Base-by-base conservation (phyloP, 208 protist genomes). In the Tetramitus jugosus region DNA sequence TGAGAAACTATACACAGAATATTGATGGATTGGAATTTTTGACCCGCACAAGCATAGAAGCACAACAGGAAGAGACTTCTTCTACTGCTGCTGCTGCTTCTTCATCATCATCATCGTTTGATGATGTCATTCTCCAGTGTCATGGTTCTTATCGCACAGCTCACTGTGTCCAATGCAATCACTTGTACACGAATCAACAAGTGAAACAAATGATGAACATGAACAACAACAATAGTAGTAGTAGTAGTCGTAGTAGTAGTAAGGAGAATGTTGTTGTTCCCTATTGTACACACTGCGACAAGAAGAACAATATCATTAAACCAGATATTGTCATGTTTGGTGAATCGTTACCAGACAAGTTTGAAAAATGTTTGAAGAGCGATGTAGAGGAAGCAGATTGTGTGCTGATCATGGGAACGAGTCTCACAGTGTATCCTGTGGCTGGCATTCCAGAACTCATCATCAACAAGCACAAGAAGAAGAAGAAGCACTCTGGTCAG, bases 241-340 rank as follows among this genome's bases (percentile, higher is more conserved):
- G 3, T 14, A n/a, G 39, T 3, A 26, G n/a, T 6, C 31, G 20
- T 13, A 35, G 33, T 71, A 33, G 13, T n/a, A n/a, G n/a, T n/a
- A n/a, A n/a, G n/a, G n/a, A n/a, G n/a, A n/a, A n/a, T n/a, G n/a
- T n/a, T n/a, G n/a, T n/a, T n/a, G n/a, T n/a, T n/a, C n/a, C n/a
- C n/a, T n/a, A n/a, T n/a, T n/a, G n/a, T n/a, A n/a, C 45, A 43
- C 13, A 29, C 0, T 90, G 88, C 60, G 8, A 33, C 26, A 13
- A 60, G 33, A 79, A 76, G 33, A 84, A 82, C 10, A 87, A 87
- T 1, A 78, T 97, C 26, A 84, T 97, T 4, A 98, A 98, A 81
- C 96, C 96, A 6, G 91, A 96, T 80, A 91, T 98, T 46, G 92
- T 97, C 23, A 97, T 98, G 65, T 98, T 97, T 80, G 94, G 94